Evolutionary conservation across 176 grass and related monocot species (phyloP).

Genomic region (Tuctoria greenei): DNA sequence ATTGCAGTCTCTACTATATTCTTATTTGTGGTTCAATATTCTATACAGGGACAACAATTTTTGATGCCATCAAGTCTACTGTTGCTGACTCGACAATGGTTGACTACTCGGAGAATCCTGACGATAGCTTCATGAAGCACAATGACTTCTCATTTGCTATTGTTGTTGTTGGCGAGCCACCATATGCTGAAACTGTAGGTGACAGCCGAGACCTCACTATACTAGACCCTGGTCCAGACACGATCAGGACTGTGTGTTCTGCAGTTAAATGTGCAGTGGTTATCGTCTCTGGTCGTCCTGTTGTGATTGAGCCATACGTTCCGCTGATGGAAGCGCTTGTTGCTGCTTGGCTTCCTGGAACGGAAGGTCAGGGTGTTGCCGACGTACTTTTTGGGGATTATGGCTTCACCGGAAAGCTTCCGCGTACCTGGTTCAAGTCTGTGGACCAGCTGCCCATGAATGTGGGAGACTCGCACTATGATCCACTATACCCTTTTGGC

Average conservation of each 20-base stretch:
- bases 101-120: slow-evolving; percentile 70
- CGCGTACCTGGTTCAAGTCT: slow-evolving; percentile 79
- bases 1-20: neutral
- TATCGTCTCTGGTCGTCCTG: slow-evolving; percentile 75
- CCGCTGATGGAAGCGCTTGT: slow-evolving; percentile 79
- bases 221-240: slow-evolving; percentile 77
- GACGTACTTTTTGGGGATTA: slow-evolving; percentile 92
- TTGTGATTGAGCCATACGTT: slow-evolving; percentile 80
- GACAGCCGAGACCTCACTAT: slow-evolving; percentile 74
- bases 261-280: slow-evolving; percentile 73
- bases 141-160: slow-evolving; percentile 73
- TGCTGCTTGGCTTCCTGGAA: slow-evolving; percentile 91
- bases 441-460: slow-evolving; percentile 92
- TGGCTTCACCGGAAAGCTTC: slow-evolving; percentile 71
- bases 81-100: slow-evolving; percentile 60
- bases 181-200: slow-evolving; percentile 76
- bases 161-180: slow-evolving; percentile 72
- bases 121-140: slow-evolving; percentile 70
- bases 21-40: slow-evolving; percentile 3
- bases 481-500: slow-evolving; percentile 82
- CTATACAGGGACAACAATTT: slow-evolving; percentile 81
- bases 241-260: slow-evolving; percentile 69
- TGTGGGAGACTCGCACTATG: slow-evolving; percentile 68
- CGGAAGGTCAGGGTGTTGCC: slow-evolving; percentile 78
- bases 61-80: slow-evolving; percentile 77